Percentiles rank a stretch among this genome's conserved stretches.
These are phyloP conservation scores for Cryptosporidium muris DNA, from an alignment of 169 alveolate species.

Conservation along the genomic window DNA sequence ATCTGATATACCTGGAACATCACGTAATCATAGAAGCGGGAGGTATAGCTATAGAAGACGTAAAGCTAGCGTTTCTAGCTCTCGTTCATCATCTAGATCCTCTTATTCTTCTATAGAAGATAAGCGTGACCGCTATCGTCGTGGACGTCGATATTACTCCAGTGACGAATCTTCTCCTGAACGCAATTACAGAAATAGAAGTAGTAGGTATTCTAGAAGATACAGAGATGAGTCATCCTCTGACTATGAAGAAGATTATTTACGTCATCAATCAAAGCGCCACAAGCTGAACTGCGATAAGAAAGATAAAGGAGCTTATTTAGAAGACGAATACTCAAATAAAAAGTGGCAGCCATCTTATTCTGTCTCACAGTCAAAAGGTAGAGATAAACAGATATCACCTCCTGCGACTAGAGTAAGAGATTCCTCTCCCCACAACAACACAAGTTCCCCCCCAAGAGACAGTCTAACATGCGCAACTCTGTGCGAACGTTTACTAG, in stretches of 20 bases:
- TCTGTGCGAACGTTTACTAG: conserved; percentile 49
- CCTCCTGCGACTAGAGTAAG: too few species aligned
- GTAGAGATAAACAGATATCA: too few species aligned
- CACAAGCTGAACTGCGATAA: conserved; percentile 11
- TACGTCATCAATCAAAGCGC: conserved; percentile 8
- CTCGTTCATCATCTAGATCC: conserved; percentile 26
- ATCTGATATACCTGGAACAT: conserved; percentile 16
- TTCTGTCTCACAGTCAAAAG: too few species aligned
- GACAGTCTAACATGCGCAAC: conserved; percentile 53
- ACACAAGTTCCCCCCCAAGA: background rate
- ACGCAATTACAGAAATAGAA: conserved; percentile 8
- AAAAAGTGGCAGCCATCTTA: too few species aligned
- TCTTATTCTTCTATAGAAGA: conserved; percentile 14
- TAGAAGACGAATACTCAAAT: background rate
- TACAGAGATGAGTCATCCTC: conserved; percentile 26
- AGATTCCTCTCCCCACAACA: too few species aligned
- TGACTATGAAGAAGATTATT: conserved; percentile 11
- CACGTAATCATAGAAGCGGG: conserved; percentile 32
- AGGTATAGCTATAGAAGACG: conserved; percentile 24
- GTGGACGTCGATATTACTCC: conserved; percentile 32
- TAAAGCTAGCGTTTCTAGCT: conserved; percentile 19
- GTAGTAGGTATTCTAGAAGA: conserved; percentile 15
- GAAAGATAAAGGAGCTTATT: conserved; percentile 13
- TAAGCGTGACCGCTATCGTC: conserved; percentile 22
- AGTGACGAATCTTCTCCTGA: conserved; percentile 67